Conservation (phyloP, 1,284 basidiomycete genomes). For the Cutaneotrichosporon arboriforme region DNA sequence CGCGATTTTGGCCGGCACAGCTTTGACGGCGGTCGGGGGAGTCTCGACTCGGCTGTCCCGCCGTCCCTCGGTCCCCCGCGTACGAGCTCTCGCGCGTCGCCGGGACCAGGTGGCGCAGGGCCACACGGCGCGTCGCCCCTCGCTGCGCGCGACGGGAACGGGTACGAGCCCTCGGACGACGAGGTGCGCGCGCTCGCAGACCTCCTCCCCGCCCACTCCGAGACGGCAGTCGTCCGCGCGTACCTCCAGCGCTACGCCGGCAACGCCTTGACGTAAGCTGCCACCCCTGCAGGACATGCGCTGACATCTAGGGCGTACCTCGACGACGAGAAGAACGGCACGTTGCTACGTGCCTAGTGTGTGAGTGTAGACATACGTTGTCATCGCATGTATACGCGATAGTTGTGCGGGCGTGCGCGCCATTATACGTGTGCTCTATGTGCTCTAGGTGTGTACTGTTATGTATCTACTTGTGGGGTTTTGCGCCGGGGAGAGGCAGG, state of each 20-base stretch:
- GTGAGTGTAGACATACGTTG: background rate
- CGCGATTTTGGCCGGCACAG: conserved; percentile 5
- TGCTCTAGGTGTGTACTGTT: no score
- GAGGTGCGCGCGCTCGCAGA: conserved; percentile 62
- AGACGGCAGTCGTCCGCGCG: conserved; percentile 61
- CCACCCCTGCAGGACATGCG: background rate
- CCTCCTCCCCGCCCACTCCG: conserved; percentile 64
- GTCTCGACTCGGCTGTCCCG: background rate
- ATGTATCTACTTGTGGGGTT: no score
- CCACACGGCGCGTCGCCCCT: conserved; percentile 11
- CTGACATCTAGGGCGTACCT: conserved; percentile 60
- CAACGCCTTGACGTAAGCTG: conserved; percentile 59
- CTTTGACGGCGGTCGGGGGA: conserved; percentile 1
- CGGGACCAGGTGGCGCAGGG: background rate
- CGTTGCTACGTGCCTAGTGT: conserved; percentile 42
- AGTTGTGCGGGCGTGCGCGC: background rate
- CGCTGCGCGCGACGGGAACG: conserved; percentile 1
- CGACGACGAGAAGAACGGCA: conserved; percentile 76
- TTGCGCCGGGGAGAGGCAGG: no score
- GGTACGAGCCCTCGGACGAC: conserved; percentile 20
- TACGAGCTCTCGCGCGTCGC: conserved; percentile 3
- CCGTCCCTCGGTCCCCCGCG: background rate
- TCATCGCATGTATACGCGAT: background rate
- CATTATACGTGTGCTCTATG: background rate
- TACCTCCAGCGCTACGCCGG: conserved; percentile 67